Base-by-base conservation (phyloP, 352 stramenopile species). In the Pythium biforme region DNA sequence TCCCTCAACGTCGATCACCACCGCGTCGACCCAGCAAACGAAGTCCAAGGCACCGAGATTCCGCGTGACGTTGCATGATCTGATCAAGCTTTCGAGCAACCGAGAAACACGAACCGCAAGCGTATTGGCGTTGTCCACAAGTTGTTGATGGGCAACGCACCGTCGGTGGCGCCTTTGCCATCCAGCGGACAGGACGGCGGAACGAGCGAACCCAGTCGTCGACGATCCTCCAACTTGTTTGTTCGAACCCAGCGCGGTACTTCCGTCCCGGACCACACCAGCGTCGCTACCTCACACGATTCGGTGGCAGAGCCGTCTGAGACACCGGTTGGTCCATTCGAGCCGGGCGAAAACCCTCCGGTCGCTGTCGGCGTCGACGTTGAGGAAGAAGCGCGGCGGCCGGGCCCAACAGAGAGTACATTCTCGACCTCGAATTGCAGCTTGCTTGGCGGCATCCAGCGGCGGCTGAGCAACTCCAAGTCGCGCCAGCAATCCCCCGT, bases 391-490 rank as follows among this genome's bases (percentile, higher is more conserved):
- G 37, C 2, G 37, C 37, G 37, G 4, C 52, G 37, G 4, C 3
- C 9, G 1, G 52, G 52, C 5, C 52, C 52, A n/a, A 59, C 34
- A 4, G 52, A 50, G 52, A 59, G 52, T 39, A 43, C 41, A 10
- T 52, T 61, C 20, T 51, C 43, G 4, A 15, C 40, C 4, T 61
- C 54, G 0, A 61, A 51, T 26, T 26, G 58, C 11, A 58, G 48
- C n/a, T 20, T 65, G 17, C n/a, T 65, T 5, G 37, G 58, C 17
- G 58, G 58, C 17, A 7, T 65, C 4, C 43, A 59, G 40, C 43
- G 58, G 17, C 34, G 40, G n/a, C 15, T 65, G 2, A 65, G 58
- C 15, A 66, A 60, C n/a, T 56, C 59, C 15, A 66, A 45, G 8
- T 34, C 31, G 20, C 0, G 53, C 0, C 45, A 50, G 22, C 43